Evolutionary conservation across 2,329 filamentous ascomycete species (phyloP).

Genomic region (Fusarium staphyleae): DNA sequence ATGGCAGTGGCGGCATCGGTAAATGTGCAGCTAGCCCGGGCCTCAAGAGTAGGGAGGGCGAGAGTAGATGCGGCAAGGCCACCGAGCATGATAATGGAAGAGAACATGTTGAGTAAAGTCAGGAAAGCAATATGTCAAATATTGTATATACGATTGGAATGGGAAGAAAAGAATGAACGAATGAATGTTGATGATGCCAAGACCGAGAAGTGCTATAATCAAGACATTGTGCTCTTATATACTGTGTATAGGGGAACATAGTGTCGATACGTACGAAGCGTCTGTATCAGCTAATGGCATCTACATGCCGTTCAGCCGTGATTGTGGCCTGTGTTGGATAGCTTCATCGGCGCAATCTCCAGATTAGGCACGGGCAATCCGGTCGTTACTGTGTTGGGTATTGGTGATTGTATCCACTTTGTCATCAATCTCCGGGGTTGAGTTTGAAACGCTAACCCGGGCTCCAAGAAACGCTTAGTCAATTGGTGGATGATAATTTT

Average conservation of each 20-base stretch:
- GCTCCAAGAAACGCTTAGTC: not conserved
- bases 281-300: not conserved
- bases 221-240: not conserved
- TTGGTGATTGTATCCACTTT: conserved; percentile 2
- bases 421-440: too few relatives aligned
- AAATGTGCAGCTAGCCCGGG: conserved; percentile 58
- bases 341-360: not conserved
- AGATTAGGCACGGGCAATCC: conserved; percentile 14
- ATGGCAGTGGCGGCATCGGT: conserved; percentile 57
- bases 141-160: conserved; percentile 3
- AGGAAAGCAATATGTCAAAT: not conserved
- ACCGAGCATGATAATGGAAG: conserved; percentile 38
- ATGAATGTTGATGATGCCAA: not conserved
- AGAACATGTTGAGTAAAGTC: conserved; percentile 20
- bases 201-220: not conserved
- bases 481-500: conserved; percentile 28
- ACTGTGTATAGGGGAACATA: not conserved
- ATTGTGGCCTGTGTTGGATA: conserved; percentile 6
- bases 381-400: conserved; percentile 4
- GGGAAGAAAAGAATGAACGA: conserved; percentile 2
- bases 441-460: not conserved
- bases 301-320: conserved; percentile 17
- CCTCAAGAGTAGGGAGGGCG: conserved; percentile 34
- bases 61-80: conserved; percentile 40
- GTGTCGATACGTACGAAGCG: not conserved